Evolutionary conservation across 1,284 basidiomycete genomes (phyloP), one percentile per base, ranked within the genome.

Genomic region (Clitocybe nebularis): DNA sequence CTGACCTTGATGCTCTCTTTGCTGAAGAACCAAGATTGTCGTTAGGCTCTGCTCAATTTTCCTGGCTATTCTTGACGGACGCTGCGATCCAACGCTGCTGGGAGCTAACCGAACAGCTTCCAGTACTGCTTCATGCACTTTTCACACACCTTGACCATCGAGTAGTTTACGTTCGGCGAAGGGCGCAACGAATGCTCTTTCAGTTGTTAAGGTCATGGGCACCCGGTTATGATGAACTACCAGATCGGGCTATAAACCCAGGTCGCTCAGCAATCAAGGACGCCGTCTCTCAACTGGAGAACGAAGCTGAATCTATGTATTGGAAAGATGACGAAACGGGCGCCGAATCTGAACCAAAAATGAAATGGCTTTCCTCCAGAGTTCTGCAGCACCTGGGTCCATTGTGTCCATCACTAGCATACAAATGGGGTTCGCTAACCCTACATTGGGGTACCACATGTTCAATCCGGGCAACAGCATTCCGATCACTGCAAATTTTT

Each of bases 401-500:
- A 16, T 68, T 89, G 10, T 77, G 81, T 44, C 79, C 85, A 2
- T 69, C 73, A 9, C 62, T 95, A 26, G 71, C 79, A 20, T 79
- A 88, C 48, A 72, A 79, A 38, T 93, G 94, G 85, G 91, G 90
- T 4, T 80, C 82, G 4, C 57, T 91, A 21, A 89, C 91, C 2
- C 68, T 96, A 45, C 67, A 74, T 23, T 96, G 94, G 87, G 89
- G 91, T 1, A 92, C 91, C 2, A 77, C 84, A 1, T 93, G 90
- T 54, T 87, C 91, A 3, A 89, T 93, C 47, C 80, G 91, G 28
- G 83, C 84, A 38, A 81, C 87, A 21, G 93, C 94, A 0, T 92
- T 89, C 64, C 79, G 92, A 22, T 95, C 93, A 2, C 73, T 97
- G 50, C 92, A 96, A 60, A 73, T 92, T n/a, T 93, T 93, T 64